Evolutionary conservation across 2,329 filamentous ascomycete genomes (phyloP).

Genomic region (Fusarium pseudonygamai): DNA sequence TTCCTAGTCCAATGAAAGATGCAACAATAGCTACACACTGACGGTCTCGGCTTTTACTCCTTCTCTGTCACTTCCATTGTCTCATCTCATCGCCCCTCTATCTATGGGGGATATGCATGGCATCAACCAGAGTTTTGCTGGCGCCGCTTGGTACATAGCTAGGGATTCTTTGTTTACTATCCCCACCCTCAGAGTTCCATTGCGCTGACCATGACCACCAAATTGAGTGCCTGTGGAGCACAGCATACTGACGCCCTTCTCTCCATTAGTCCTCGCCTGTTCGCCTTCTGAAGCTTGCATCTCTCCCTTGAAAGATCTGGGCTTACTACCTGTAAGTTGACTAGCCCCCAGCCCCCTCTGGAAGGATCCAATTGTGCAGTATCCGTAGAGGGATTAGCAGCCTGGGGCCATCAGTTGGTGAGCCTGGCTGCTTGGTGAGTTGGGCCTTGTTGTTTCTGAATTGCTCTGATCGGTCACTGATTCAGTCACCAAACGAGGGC

Average conservation of each 20-base stretch:
- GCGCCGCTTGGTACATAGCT: background rate
- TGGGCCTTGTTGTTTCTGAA: constrained; percentile 24
- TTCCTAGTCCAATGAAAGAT: constrained; percentile 3
- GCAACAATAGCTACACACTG: constrained; percentile 5
- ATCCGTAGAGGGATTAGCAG: constrained; percentile 32
- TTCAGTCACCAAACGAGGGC: constrained; percentile 39
- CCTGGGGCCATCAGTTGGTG: constrained; percentile 9
- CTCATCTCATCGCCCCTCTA: constrained; percentile 18
- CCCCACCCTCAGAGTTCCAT: constrained; percentile 30
- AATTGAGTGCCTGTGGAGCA: constrained; percentile 24
- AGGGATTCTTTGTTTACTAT: constrained; percentile 22
- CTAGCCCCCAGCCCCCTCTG: constrained; percentile 26
- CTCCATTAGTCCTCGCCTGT: background rate
- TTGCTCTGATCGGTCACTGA: constrained; percentile 37
- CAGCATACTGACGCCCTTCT: constrained; percentile 4
- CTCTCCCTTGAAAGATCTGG: constrained; percentile 23
- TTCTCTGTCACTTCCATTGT: constrained; percentile 17
- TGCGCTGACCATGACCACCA: constrained; percentile 32
- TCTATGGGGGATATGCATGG: background rate
- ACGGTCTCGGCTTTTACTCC: constrained; percentile 13
- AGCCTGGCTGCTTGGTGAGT: background rate
- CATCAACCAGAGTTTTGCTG: constrained; percentile 18
- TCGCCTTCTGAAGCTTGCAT: constrained; percentile 7
- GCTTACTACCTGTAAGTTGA: constrained; percentile 11
- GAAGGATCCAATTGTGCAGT: constrained; percentile 4